Evolutionary conservation across 228 moss, liverwort and hornwort genomes (phyloP).

Genomic region (Sphagnum fallax): DNA sequence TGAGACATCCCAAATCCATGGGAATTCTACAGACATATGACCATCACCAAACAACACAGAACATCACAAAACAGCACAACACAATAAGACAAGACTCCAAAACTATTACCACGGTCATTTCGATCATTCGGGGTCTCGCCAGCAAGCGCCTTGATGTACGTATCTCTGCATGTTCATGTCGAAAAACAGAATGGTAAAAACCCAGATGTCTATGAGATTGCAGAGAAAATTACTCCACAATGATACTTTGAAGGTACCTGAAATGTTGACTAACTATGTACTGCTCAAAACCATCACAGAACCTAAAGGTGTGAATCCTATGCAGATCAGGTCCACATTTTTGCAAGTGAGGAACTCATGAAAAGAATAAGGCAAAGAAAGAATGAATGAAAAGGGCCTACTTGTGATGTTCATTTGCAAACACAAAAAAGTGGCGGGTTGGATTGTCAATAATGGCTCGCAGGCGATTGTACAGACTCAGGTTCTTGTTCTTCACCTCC

Average conservation of each 20-base stretch:
- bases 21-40: neutral
- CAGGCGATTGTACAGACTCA: conserved; percentile 84
- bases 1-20: neutral
- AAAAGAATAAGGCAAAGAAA: neutral
- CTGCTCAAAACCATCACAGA: too few species aligned
- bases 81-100: conserved; percentile 2
- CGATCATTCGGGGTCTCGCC: conserved; percentile 94
- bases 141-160: conserved; percentile 62
- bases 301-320: too few species aligned
- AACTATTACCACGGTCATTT: conserved; percentile 78
- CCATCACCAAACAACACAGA: neutral
- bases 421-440: conserved; percentile 75
- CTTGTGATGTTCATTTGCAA: conserved; percentile 95
- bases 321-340: neutral
- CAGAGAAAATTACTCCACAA: too few species aligned
- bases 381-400: conserved; percentile 13
- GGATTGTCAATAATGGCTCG: conserved; percentile 79
- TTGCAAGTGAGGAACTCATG: neutral
- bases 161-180: conserved; percentile 49
- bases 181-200: neutral
- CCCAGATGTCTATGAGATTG: neutral
- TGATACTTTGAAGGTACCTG: too few species aligned
- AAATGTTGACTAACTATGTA: too few species aligned
- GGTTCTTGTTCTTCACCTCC: conserved; percentile 87
- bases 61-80: neutral